These are phyloP conservation scores for Vicia sativa DNA, from an alignment of 306 rosid species.

Conservation along the genomic window DNA sequence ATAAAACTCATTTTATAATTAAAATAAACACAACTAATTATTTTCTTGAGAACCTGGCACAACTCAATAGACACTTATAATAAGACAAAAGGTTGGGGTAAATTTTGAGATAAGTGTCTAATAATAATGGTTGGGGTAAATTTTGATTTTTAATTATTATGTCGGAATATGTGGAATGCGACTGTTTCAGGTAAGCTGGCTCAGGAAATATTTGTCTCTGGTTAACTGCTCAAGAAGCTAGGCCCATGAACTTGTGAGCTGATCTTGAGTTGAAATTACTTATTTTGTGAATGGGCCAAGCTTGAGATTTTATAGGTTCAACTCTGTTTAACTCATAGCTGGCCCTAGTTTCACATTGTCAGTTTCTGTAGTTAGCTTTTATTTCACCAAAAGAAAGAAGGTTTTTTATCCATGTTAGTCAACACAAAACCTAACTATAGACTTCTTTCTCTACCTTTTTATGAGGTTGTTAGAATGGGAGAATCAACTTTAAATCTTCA, in stretches of 20 bases:
- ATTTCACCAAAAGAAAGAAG: conserved; percentile 3
- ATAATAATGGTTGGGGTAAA: background rate
- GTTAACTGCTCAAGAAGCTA: background rate
- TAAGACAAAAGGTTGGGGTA: too few species aligned
- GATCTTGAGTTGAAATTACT: conserved; percentile 4
- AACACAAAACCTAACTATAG: background rate
- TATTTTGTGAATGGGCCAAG: background rate
- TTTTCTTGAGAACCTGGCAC: too few species aligned
- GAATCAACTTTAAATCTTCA: too few species aligned
- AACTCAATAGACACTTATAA: too few species aligned
- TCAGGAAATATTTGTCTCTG: conserved; percentile 1
- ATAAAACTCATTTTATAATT: too few species aligned
- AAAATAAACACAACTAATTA: too few species aligned
- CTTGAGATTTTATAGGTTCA: conserved; percentile 8
- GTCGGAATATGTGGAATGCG: background rate
- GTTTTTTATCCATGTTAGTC: conserved; percentile 1
- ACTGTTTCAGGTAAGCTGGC: conserved; percentile 16
- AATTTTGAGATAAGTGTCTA: too few species aligned
- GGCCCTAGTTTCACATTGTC: background rate
- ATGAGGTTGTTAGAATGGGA: background rate
- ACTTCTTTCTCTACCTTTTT: background rate
- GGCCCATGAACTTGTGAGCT: conserved; percentile 4
- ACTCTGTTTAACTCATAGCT: background rate
- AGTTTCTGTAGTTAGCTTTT: background rate
- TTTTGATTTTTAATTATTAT: conserved; percentile 3